phyloP scores from a whole-genome alignment of 2,329 filamentous ascomycete genomes.

The Venturia oleaginea region DNA sequence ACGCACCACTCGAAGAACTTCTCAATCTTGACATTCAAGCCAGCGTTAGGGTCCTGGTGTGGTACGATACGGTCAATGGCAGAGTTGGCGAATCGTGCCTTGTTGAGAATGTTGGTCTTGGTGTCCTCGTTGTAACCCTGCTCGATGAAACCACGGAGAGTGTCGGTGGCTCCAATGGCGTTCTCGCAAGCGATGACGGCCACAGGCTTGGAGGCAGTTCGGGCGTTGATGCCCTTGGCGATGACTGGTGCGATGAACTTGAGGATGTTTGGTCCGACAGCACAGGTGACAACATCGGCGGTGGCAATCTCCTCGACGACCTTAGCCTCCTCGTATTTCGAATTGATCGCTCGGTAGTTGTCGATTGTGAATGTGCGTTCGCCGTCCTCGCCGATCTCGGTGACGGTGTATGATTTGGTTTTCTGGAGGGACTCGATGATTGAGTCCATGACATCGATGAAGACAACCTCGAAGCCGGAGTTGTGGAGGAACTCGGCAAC shows the following conservation, averaged over 20 bases:
- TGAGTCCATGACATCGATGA: conserved; percentile 83
- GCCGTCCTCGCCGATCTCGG: conserved; percentile 80
- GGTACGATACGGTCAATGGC: conserved; percentile 98
- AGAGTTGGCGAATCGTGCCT: conserved; percentile 90
- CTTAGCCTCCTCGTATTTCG: conserved; percentile 70
- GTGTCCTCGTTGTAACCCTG: conserved; percentile 61
- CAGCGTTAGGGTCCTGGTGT: conserved; percentile 69
- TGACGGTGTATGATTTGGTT: conserved; percentile 74
- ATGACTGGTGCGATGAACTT: conserved; percentile 95
- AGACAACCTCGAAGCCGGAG: conserved; percentile 91
- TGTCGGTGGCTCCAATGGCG: conserved; percentile 87
- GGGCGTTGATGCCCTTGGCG: conserved; percentile 80
- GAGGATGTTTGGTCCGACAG: conserved; percentile 90
- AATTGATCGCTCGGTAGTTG: conserved; percentile 97
- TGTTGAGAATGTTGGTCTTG: conserved; percentile 57
- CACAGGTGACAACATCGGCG: conserved; percentile 89
- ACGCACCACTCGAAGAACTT: conserved; percentile 99
- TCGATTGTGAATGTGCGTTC: conserved; percentile 75
- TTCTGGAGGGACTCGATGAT: conserved; percentile 74
- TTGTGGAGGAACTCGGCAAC: conserved; percentile 77
- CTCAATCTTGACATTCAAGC: conserved; percentile 89
- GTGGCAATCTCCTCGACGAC: conserved; percentile 77
- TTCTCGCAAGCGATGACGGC: conserved; percentile 98
- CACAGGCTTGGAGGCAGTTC: conserved; percentile 58
- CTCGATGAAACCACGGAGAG: conserved; percentile 57